Base-by-base conservation (phyloP, 495 filamentous ascomycete species). In the Trichoderma gamsii region DNA sequence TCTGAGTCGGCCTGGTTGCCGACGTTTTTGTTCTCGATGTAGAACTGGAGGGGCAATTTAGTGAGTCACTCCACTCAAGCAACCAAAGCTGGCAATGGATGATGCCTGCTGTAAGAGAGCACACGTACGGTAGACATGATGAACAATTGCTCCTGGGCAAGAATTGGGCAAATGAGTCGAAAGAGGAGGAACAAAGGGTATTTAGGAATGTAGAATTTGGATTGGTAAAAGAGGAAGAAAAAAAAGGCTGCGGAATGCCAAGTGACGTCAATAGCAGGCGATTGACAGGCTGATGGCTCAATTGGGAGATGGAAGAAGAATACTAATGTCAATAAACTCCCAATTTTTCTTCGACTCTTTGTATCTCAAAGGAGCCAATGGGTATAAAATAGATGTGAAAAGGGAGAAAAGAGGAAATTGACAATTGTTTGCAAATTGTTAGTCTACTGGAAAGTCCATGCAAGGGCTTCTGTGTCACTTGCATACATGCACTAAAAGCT, bases 21-120 rank as follows among this genome's bases (percentile, higher is more conserved):
- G 67, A 97, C 87, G 77, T 91, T 86, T 72, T 89, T 90, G 77
- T 99, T 99, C 70, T 91, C 87, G 71, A 95, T 91, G 82, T 89
- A 93, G 86, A 95, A 97, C 51, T 68, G 41, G 32, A 21, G 56
- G 23, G 56, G 56, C 49, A n/a, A 5, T 52, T 21, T 61, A 25
- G 56, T 61, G 56, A 61, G 56, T 61, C 56, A 61, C 56, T 61
- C 25, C 27, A 32, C 56, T 29, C 23, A 32, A 15, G 4, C 27
- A 61, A 12, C 13, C n/a, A 61, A 29, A 27, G 56, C 56, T 61
- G 56, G 23, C 25, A 25, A 61, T 3, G 56, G 25, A 16, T 2
- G 29, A 32, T 13, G 25, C n/a, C 25, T 29, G 13, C 12, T 13
- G 56, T 13, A 61, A 61, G 4, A 32, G 56, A 32, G 27, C 12